Evolutionary conservation across 1,139 yeast genomes (phyloP).

Genomic region (Suhomyces maxii): DNA sequence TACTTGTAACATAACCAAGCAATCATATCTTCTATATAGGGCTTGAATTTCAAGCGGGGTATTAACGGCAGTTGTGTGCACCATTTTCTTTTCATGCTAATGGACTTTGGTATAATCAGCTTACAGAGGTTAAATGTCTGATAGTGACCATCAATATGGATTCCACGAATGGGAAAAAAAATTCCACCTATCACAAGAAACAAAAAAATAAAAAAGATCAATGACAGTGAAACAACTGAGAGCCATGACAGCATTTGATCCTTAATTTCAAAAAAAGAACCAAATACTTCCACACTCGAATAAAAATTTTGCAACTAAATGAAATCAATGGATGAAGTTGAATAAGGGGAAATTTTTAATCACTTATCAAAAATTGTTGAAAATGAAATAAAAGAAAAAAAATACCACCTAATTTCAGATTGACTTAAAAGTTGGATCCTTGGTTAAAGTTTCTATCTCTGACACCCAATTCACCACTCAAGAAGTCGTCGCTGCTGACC

Average conservation of each 20-base stretch:
- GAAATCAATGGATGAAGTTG: no score
- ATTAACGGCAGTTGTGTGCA: not conserved
- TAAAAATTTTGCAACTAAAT: no score
- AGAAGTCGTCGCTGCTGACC: conserved; percentile 51
- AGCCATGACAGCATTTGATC: no score
- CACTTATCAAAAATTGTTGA: no score
- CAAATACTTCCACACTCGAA: no score
- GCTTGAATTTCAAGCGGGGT: not conserved
- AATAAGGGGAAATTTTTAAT: no score
- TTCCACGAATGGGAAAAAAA: no score
- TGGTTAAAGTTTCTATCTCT: conserved; percentile 48
- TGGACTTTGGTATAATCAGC: not conserved
- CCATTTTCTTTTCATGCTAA: not conserved
- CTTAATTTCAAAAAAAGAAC: no score
- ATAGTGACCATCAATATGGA: no score
- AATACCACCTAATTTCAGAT: not conserved
- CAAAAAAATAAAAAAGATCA: no score
- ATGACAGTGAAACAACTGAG: no score
- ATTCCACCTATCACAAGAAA: no score
- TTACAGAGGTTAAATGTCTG: not conserved
- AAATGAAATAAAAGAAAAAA: not conserved
- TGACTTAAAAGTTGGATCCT: conserved; percentile 45
- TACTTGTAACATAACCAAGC: not conserved
- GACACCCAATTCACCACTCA: conserved; percentile 61
- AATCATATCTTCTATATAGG: not conserved